These are phyloP conservation scores for Botrytis fabae DNA, from an alignment of 2,329 filamentous ascomycete genomes.

Conservation along the genomic window DNA sequence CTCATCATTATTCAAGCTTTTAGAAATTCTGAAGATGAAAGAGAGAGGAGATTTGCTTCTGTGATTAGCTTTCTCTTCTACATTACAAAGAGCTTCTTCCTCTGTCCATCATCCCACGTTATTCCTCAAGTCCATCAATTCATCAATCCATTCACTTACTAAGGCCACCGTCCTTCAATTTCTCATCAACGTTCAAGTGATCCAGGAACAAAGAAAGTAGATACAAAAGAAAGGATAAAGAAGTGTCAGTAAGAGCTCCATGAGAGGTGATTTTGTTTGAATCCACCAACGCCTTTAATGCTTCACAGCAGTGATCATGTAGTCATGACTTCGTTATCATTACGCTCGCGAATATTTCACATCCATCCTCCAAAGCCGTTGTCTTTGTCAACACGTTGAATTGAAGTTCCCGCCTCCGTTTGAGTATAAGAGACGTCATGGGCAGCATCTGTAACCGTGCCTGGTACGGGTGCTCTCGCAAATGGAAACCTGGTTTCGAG, in stretches of 20 bases:
- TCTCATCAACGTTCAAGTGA: background rate
- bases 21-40: background rate
- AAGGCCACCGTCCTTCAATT: slow-evolving; percentile 40
- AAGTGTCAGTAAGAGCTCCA: no score
- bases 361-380: background rate
- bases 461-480: background rate
- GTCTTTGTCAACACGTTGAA: background rate
- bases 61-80: background rate
- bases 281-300: background rate
- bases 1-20: background rate
- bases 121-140: background rate
- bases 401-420: background rate
- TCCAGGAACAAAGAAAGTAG: background rate
- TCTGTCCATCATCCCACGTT: background rate
- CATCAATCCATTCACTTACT: slow-evolving; percentile 29
- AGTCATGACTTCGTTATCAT: background rate
- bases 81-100: background rate
- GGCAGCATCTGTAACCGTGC: background rate
- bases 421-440: background rate
- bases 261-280: background rate
- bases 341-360: background rate
- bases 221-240: background rate
- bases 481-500: background rate
- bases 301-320: background rate
- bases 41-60: background rate